Base-by-base conservation (phyloP, 2,329 filamentous ascomycete genomes). In the Rhynchosporium graminicola region DNA sequence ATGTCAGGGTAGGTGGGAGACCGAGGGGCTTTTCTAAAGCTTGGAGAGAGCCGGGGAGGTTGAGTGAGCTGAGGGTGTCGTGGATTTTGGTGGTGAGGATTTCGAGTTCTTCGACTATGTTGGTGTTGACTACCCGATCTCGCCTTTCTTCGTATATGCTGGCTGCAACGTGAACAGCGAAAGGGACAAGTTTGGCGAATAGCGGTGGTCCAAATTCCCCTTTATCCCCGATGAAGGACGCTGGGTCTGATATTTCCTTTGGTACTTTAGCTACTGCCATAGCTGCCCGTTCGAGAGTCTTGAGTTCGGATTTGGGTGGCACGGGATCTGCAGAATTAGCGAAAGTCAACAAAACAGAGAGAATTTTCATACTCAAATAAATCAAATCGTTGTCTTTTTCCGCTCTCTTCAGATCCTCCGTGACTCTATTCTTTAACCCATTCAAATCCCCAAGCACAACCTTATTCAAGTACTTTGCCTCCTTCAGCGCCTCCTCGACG, bases 331-430 rank as follows among this genome's bases (percentile, higher is more conserved):
- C 15, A 51, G 46, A 54, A 69, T 80, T 68, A 80, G 77, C 63
- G 58, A 42, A 63, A 8, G 5, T 20, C 15, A 36, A 60, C 2
- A 54, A 36, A 6, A 10, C 29, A 29, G 12, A 6, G 4, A 33
- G 1, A 15, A 31, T 31, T n/a, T 76, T 10, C 83, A 68, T 77
- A 88, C 88, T 85, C 2, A 98, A 80, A 74, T 97, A 99, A 15
- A 99, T 97, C 70, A 96, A 82, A 74, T 99, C 94, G 68, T 99
- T 99, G 73, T 99, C 95, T 75, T 91, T 96, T 74, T 98, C 94
- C 0, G 94, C 93, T 52, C 94, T 83, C 77, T 96, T 97, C 68
- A 99, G 73, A 68, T 97, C 92, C 69, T 97, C 93, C 40, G 89
- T 84, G 0, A 97, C 89, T 64, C 89, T 87, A 63, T 82, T 88